Conservation (phyloP, 257 asterid genomes). For the Perilla frutescens region DNA sequence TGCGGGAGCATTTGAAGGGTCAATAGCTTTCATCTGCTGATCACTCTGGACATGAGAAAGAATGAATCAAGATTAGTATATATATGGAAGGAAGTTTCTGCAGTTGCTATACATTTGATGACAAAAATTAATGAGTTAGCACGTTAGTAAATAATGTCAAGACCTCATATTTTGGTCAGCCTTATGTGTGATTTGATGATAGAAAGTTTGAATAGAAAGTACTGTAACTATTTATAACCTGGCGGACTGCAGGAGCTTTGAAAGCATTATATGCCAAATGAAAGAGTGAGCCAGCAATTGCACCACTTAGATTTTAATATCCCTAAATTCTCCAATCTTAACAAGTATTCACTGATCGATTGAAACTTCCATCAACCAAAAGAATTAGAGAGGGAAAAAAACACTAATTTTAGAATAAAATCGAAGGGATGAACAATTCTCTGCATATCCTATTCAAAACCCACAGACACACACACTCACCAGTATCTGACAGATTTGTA, state of each 20-base stretch:
- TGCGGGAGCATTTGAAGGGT: constrained; percentile 61
- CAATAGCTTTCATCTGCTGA: constrained; percentile 32
- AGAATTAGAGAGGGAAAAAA: neutral
- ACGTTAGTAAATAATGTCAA: constrained; percentile 12
- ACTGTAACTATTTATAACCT: constrained; percentile 48
- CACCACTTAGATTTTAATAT: constrained; percentile 65
- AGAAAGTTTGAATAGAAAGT: neutral
- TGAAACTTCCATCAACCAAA: neutral
- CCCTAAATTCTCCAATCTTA: neutral
- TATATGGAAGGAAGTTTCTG: constrained; percentile 6
- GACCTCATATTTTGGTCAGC: neutral
- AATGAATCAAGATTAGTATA: constrained; percentile 18
- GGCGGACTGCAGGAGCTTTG: constrained; percentile 50
- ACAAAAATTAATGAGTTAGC: constrained; percentile 11
- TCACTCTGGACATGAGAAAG: constrained; percentile 46
- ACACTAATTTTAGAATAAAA: neutral
- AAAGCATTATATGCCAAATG: constrained; percentile 73
- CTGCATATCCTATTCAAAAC: neutral
- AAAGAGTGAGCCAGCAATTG: constrained; percentile 82
- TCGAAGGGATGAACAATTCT: neutral
- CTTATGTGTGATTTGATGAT: neutral
- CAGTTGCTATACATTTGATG: constrained; percentile 12
- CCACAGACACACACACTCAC: constrained; percentile 35
- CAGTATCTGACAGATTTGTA: too few species aligned
- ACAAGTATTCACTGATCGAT: neutral